Conservation (phyloP, 305 asterid species). For the Fraxinus nigra region DNA sequence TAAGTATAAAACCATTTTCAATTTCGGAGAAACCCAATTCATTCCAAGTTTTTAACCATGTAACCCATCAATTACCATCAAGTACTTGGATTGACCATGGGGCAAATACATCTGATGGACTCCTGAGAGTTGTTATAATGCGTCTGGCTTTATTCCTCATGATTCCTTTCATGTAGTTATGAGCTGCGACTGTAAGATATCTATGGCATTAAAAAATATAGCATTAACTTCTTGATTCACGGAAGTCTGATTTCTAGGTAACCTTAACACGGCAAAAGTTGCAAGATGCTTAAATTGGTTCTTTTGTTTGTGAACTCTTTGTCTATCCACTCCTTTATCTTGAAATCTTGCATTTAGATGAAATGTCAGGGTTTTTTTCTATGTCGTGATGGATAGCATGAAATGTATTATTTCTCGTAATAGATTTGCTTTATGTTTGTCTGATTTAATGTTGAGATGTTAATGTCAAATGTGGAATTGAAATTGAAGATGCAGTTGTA, state of each 20-base stretch:
- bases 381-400: neutral
- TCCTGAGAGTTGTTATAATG: neutral
- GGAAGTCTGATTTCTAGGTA: neutral
- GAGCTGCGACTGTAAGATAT: neutral
- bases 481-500: neutral
- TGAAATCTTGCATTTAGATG: neutral
- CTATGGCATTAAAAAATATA: neutral
- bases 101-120: neutral
- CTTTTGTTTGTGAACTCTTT: neutral
- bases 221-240: neutral
- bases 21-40: neutral
- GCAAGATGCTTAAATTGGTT: neutral
- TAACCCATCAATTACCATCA: neutral
- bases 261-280: neutral
- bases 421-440: neutral
- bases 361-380: neutral
- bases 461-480: neutral
- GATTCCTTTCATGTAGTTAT: neutral
- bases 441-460: slow-evolving; percentile 5
- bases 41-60: neutral
- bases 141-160: neutral
- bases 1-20: neutral
- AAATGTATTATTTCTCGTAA: neutral
- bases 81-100: neutral
- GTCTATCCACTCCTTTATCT: neutral